Conservation (phyloP, 768 basidiomycete genomes). For the Boletus rubescentipes region DNA sequence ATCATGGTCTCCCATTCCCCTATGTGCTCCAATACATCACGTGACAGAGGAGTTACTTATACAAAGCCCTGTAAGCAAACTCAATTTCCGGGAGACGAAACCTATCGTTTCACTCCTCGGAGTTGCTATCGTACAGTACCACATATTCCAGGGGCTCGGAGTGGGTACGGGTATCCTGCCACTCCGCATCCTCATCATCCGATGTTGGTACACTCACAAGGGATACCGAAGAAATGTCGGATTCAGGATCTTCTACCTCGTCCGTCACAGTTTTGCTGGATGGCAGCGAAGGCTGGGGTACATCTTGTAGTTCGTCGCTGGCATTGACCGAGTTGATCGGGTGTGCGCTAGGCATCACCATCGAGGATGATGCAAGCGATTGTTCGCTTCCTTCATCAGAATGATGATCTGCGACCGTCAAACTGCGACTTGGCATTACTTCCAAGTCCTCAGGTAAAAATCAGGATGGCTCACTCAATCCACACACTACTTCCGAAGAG, state of each 20-base stretch:
- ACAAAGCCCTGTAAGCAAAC: slow-evolving; percentile 6
- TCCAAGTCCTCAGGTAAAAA: neutral
- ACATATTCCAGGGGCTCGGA: slow-evolving; percentile 59
- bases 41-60: neutral
- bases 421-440: slow-evolving; percentile 38
- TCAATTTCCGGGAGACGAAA: neutral
- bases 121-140: slow-evolving; percentile 66
- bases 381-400: slow-evolving; percentile 37
- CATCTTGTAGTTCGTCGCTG: slow-evolving; percentile 5
- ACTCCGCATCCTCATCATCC: slow-evolving; percentile 52
- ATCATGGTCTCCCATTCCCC: slow-evolving; percentile 1
- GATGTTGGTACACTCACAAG: slow-evolving; percentile 62
- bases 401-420: slow-evolving; percentile 61
- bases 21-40: slow-evolving; percentile 8
- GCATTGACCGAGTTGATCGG: slow-evolving; percentile 12
- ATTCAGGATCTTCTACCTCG: slow-evolving; percentile 32
- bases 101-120: slow-evolving; percentile 40
- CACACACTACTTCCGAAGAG: slow-evolving; percentile 71
- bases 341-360: slow-evolving; percentile 58
- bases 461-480: slow-evolving; percentile 63
- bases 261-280: slow-evolving; percentile 41
- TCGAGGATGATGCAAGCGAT: slow-evolving; percentile 65
- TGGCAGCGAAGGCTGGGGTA: slow-evolving; percentile 10
- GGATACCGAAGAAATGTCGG: slow-evolving; percentile 51
- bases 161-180: slow-evolving; percentile 55